Conservation (phyloP, 2,329 filamentous ascomycete genomes). For the Hypomyces perniciosus region DNA sequence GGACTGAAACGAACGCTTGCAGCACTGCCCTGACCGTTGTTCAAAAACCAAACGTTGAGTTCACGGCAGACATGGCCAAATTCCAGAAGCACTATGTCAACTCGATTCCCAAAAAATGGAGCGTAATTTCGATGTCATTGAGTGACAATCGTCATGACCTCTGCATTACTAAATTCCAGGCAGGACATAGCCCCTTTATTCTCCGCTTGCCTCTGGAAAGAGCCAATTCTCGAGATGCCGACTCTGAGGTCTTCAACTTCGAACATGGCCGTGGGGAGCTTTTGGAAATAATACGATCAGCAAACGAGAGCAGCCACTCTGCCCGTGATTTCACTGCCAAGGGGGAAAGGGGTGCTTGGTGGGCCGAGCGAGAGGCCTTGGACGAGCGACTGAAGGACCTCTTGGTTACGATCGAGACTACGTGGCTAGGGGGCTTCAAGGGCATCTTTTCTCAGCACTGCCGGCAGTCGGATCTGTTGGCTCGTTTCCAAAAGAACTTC, state of each 20-base stretch:
- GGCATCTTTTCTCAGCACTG: constrained; percentile 81
- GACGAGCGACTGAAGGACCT: constrained; percentile 73
- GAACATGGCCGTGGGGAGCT: constrained; percentile 73
- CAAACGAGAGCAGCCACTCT: constrained; percentile 77
- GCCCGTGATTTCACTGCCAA: constrained; percentile 65
- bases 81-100: constrained; percentile 82
- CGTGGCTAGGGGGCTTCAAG: constrained; percentile 93
- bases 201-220: constrained; percentile 79
- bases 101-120: constrained; percentile 78
- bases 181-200: constrained; percentile 72
- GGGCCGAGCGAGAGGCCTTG: constrained; percentile 74
- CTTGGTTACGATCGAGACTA: constrained; percentile 77
- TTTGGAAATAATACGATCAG: constrained; percentile 70
- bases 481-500: constrained; percentile 72
- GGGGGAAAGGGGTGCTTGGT: constrained; percentile 79
- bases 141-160: constrained; percentile 80
- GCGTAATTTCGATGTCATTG: constrained; percentile 75
- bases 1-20: constrained; percentile 12
- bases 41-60: constrained; percentile 39
- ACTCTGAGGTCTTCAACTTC: constrained; percentile 76
- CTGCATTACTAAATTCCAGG: constrained; percentile 78
- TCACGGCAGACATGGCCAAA: constrained; percentile 47
- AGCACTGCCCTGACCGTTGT: constrained; percentile 22
- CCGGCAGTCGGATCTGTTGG: constrained; percentile 57
- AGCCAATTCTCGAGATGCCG: constrained; percentile 72